Conservation (phyloP, 768 basidiomycete genomes). For the Tulasnella sp. region DNA sequence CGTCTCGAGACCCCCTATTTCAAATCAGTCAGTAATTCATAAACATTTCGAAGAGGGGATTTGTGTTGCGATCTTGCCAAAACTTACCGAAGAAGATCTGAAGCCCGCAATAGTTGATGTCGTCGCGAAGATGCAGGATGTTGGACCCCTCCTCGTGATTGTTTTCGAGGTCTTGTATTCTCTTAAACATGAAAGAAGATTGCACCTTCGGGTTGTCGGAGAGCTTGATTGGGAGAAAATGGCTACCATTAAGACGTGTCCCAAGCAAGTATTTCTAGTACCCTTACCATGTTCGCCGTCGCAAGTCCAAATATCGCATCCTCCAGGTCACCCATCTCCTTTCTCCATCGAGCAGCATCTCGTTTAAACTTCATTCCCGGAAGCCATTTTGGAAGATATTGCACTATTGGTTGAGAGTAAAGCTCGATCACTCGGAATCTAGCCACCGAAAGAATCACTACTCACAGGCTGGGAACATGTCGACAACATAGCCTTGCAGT, state of each 20-base stretch:
- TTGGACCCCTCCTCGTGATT: not conserved
- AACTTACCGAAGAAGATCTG: not conserved
- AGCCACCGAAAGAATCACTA: not conserved
- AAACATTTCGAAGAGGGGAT: not conserved
- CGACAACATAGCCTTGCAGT: slow-evolving; percentile 10
- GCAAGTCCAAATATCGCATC: not conserved
- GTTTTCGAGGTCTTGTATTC: not conserved
- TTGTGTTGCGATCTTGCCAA: too few relatives aligned
- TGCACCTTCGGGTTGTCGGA: not conserved
- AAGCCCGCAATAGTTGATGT: not conserved
- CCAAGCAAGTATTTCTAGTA: too few relatives aligned
- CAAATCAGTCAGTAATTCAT: too few relatives aligned
- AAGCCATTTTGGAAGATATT: slow-evolving; percentile 21
- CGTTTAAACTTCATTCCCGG: slow-evolving; percentile 20
- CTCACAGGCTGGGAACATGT: slow-evolving; percentile 19
- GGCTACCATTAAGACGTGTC: not conserved
- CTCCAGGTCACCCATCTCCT: not conserved
- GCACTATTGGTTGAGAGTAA: not conserved
- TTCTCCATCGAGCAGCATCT: slow-evolving; percentile 3
- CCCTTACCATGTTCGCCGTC: not conserved
- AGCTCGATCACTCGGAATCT: not conserved
- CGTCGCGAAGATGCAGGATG: not conserved
- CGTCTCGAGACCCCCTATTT: slow-evolving; percentile 8
- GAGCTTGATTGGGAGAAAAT: not conserved
- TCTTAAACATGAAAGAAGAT: not conserved